Evolutionary conservation across 306 rosid species (phyloP), one percentile per base, ranked within the genome.

Genomic region (Quercus agrifolia): DNA sequence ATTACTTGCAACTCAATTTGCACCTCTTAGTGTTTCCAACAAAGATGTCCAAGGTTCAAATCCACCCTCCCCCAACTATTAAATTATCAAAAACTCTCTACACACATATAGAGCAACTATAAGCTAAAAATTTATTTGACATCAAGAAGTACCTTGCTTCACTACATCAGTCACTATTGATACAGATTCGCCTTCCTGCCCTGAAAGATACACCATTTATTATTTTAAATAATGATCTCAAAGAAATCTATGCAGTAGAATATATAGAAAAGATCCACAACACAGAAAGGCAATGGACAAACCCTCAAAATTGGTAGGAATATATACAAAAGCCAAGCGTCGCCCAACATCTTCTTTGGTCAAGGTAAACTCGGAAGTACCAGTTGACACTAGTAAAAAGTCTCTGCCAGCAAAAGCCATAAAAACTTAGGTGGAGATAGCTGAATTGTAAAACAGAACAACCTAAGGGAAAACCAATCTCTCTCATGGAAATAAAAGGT

Each of bases 271-370:
- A 70, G 77, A 66, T 74, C 77, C 66, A 72, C 31, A 77, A 57
- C n/a, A 73, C 72, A 79, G 55, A 58, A 74, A 71, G 57, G 56
- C 20, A 56, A 21, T 25, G 67, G 23, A 68, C 82, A 77, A 83
- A 95, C 99, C 99, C 85, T 95, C 99, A 83, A 95, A 88, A 71
- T 95, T 95, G 83, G 88, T 90, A 67, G 99, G 99, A 82, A 93
- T 76, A 78, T 91, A 95, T 5, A 82, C 89, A 85, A 93, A 95
- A 82, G 89, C 82, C 89, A 95, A 80, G 71, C 86, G 85, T 23
- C 70, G 88, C 35, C 97, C 98, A 83, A 95, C 88, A 83, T 95
- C 99, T 61, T 95, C 97, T 90, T 91, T 91, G 76, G 91, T 89
- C 87, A 95, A 85, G 82, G 90, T 85, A 78, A 93, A 95, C 69